A percentile compares a stretch with the other conserved stretches of the same genome.
These are phyloP conservation scores for Lachancea fermentati DNA, from an alignment of 805 yeast species.

Conservation along the genomic window DNA sequence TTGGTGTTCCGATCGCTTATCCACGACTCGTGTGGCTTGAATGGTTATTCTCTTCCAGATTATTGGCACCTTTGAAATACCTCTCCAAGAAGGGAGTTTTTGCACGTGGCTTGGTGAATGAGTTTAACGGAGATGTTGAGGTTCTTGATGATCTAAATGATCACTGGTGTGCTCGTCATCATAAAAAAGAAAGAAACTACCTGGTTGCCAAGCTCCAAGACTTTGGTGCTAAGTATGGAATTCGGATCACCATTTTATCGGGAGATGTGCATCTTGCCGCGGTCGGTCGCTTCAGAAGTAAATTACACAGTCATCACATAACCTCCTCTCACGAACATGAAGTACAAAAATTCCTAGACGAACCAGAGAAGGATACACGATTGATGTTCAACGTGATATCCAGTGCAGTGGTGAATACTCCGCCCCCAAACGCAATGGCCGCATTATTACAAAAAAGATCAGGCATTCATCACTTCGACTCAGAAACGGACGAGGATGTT, in stretches of 20 bases:
- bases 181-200: constrained; percentile 77
- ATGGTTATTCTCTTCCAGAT: constrained; percentile 54
- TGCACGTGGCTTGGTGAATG: constrained; percentile 73
- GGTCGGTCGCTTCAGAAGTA: constrained; percentile 67
- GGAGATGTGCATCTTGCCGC: constrained; percentile 95
- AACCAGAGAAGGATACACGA: constrained; percentile 67
- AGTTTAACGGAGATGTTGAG: constrained; percentile 88
- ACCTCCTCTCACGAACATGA: constrained; percentile 32
- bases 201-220: constrained; percentile 56
- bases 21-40: constrained; percentile 94
- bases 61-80: constrained; percentile 58
- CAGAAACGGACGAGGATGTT: constrained; percentile 68
- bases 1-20: constrained; percentile 93
- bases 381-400: constrained; percentile 78
- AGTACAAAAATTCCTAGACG: constrained; percentile 36
- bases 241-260: constrained; percentile 75
- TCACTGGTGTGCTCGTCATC: constrained; percentile 92
- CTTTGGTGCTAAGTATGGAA: constrained; percentile 57
- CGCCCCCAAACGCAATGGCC: constrained; percentile 90
- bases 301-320: constrained; percentile 41
- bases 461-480: constrained; percentile 60
- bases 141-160: constrained; percentile 89
- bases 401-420: constrained; percentile 87
- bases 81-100: constrained; percentile 57
- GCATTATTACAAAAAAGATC: constrained; percentile 61